Percentiles rank a stretch among this genome's conserved stretches.
Evolutionary conservation across 768 basidiomycete species (phyloP).

Genomic region (Auricularia cornea): DNA sequence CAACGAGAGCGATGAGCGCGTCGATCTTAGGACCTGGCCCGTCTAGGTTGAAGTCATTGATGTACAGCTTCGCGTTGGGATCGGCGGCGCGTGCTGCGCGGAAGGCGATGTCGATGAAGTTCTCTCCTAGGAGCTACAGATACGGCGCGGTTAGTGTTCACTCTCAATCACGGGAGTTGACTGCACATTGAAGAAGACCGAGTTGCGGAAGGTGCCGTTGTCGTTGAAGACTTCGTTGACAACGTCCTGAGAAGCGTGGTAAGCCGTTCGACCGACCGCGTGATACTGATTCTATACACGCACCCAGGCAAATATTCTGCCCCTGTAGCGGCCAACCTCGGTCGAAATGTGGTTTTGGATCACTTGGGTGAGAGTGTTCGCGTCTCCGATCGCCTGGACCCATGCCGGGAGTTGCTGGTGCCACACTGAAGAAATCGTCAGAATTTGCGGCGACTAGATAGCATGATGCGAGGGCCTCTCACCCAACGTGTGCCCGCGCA

Average conservation of each 20-base stretch:
- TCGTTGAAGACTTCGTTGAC: constrained; percentile 56
- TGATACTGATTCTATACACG: background rate
- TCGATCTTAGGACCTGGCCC: constrained; percentile 36
- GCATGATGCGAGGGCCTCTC: background rate
- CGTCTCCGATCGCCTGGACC: constrained; percentile 2
- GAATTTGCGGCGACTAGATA: background rate
- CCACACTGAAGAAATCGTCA: background rate
- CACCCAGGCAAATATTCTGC: constrained; percentile 43
- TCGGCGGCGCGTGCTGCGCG: constrained; percentile 45
- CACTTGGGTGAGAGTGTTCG: constrained; percentile 1
- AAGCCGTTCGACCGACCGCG: background rate
- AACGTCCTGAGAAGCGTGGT: constrained; percentile 35
- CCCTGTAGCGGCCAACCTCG: constrained; percentile 45
- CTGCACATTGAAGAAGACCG: constrained; percentile 44
- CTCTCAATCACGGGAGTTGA: background rate
- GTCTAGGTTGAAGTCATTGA: constrained; percentile 33
- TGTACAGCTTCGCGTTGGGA: constrained; percentile 48
- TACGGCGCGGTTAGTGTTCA: background rate
- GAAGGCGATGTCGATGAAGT: constrained; percentile 46
- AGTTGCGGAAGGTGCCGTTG: constrained; percentile 45
- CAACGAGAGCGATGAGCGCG: constrained; percentile 45
- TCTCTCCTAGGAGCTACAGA: constrained; percentile 25
- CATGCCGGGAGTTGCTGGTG: background rate
- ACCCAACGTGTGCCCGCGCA: constrained; percentile 4
- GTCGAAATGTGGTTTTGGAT: constrained; percentile 34